Conservation (phyloP, 495 filamentous ascomycete genomes). For the Penicillium cataractarum region DNA sequence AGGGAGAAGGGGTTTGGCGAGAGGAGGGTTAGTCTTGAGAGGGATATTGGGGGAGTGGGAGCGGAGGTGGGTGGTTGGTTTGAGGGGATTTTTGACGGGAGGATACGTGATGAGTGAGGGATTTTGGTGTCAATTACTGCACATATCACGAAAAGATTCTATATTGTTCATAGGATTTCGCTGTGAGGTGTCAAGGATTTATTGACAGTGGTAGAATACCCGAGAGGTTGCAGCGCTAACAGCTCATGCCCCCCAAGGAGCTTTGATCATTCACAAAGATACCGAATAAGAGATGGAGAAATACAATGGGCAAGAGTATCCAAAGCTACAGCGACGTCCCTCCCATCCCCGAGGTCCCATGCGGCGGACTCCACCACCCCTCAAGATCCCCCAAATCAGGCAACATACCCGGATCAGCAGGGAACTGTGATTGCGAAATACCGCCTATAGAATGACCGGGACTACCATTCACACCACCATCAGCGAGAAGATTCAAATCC, state of each 20-base stretch:
- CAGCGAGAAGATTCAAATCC: slow-evolving; percentile 38
- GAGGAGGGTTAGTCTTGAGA: slow-evolving; percentile 31
- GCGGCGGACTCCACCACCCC: slow-evolving; percentile 45
- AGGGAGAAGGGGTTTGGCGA: slow-evolving; percentile 41
- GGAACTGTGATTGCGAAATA: slow-evolving; percentile 25
- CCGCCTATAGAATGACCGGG: slow-evolving; percentile 4
- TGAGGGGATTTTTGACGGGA: slow-evolving; percentile 19
- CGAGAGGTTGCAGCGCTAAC: neutral
- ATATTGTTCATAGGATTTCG: neutral
- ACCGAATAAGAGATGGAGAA: neutral
- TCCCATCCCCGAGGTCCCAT: slow-evolving; percentile 20
- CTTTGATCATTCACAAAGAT: neutral
- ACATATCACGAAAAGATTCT: neutral
- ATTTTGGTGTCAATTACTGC: too few relatives aligned
- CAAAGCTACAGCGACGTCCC: neutral
- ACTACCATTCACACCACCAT: slow-evolving; percentile 22
- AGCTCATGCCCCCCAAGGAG: neutral
- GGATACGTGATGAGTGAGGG: slow-evolving; percentile 10
- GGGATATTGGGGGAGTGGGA: slow-evolving; percentile 2
- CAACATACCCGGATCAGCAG: slow-evolving; percentile 30
- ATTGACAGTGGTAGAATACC: neutral
- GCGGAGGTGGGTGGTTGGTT: slow-evolving; percentile 30
- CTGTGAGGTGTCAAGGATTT: neutral
- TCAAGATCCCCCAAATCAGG: slow-evolving; percentile 44
- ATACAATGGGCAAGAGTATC: neutral